These are phyloP conservation scores for Litchi chinensis DNA, from an alignment of 345 rosid genomes.

Conservation along the genomic window DNA sequence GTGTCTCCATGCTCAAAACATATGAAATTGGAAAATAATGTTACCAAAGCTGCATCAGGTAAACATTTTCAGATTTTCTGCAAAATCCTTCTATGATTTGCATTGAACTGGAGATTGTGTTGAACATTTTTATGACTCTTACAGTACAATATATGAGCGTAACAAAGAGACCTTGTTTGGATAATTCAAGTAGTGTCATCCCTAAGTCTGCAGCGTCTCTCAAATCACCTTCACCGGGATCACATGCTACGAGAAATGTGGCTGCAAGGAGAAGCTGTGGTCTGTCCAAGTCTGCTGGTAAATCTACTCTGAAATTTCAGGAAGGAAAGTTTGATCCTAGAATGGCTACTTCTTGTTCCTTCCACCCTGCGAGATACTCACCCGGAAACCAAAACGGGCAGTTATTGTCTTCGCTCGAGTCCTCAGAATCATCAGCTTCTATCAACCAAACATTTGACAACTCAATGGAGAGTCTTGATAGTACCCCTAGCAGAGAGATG, in stretches of 20 bases:
- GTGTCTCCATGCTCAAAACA: constrained; percentile 30
- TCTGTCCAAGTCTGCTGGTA: constrained; percentile 13
- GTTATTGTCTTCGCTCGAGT: neutral
- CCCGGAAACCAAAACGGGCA: constrained; percentile 12
- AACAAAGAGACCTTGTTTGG: constrained; percentile 32
- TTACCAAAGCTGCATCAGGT: constrained; percentile 34
- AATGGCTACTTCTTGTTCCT: constrained; percentile 21
- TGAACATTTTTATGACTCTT: neutral
- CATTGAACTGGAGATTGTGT: neutral
- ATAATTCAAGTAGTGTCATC: constrained; percentile 13
- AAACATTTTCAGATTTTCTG: constrained; percentile 1
- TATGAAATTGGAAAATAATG: constrained; percentile 25
- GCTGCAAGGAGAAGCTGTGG: constrained; percentile 4
- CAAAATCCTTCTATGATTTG: neutral
- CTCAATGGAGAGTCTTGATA: neutral
- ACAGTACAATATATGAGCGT: constrained; percentile 30
- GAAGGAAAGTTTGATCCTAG: constrained; percentile 25
- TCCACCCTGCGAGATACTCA: constrained; percentile 26
- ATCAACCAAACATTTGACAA: constrained; percentile 15
- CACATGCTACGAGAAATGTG: constrained; percentile 1
- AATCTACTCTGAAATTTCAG: constrained; percentile 26
- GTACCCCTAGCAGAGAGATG: constrained; percentile 11
- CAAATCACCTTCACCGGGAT: constrained; percentile 32
- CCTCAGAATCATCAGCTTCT: constrained; percentile 26
- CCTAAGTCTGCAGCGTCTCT: constrained; percentile 16